Evolutionary conservation across 2,329 filamentous ascomycete species (phyloP), one percentile per base, ranked within the genome.

Genomic region (Colletotrichum falcatum): DNA sequence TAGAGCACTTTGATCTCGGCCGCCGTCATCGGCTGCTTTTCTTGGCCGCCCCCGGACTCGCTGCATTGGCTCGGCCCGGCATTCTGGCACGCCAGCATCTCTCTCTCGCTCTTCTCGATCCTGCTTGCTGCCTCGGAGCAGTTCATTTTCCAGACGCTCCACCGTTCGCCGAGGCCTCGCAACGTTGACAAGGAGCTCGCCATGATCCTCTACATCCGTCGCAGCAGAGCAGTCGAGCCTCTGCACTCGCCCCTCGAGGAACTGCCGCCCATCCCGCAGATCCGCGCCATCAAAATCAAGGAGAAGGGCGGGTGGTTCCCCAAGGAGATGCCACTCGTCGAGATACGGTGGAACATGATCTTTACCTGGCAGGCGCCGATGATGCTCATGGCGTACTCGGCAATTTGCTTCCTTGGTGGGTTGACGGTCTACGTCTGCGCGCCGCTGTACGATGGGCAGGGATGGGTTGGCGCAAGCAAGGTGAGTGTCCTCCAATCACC

Each of bases 361-460:
- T 77, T 77, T 58, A 77, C 76, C 0, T 78, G 76, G 75, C 76
- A 77, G 69, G 76, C 76, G 33, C 75, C 76, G 12, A 75, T 77
- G 64, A 77, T 77, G 76, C 73, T 77, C 11, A 60, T 77, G 46
- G 72, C 75, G 3, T 77, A 77, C 65, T 74, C 75, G 5, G 65
- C 75, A 12, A 68, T 76, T 16, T 73, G 66, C 5, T 77, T 77
- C 54, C 54, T 77, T 5, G 59, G 70, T 11, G 69, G 75, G 4
- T 46, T 76, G 37, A 74, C 71, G n/a, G 63, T 75, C 2, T 77
- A 75, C 54, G 71, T 76, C 33, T 75, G 71, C 48, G 69, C 74
- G 37, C 75, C 76, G 2, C 39, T 77, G 2, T 77, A 77, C 48
- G 72, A 65, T 12, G 70, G 74, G 20, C 65, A 66, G 30, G 53